phyloP scores from a whole-genome alignment of 1,284 basidiomycete species.

The Ganoderma boninense region DNA sequence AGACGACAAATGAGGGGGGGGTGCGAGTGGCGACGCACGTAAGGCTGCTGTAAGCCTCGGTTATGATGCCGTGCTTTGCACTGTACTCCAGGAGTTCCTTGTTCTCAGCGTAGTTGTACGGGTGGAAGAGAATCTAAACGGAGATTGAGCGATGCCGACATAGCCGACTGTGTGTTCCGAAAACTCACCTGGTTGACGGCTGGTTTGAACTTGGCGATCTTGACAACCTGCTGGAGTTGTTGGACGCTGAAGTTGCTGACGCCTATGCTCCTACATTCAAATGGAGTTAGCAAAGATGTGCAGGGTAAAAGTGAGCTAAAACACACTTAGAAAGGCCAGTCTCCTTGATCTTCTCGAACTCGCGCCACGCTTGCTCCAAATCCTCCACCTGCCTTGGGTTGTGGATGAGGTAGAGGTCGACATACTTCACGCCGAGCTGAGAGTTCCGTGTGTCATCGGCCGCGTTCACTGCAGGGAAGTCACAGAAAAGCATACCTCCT shows the following conservation, averaged over 20 bases:
- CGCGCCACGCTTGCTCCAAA: conserved; percentile 66
- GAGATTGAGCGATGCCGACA: too few species aligned
- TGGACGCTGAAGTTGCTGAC: conserved; percentile 75
- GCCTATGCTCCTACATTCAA: conserved; percentile 69
- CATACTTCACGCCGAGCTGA: conserved; percentile 69
- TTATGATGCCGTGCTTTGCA: conserved; percentile 64
- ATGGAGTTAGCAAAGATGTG: neutral
- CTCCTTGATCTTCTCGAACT: conserved; percentile 66
- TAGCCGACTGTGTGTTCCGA: too few species aligned
- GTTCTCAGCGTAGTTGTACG: conserved; percentile 69
- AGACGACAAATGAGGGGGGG: neutral
- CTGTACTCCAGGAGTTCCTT: conserved; percentile 65
- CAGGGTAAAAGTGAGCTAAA: neutral
- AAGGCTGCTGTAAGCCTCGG: conserved; percentile 77
- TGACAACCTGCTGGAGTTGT: conserved; percentile 63
- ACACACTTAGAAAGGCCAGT: conserved; percentile 64
- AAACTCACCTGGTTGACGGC: conserved; percentile 72
- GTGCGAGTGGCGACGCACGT: conserved; percentile 47
- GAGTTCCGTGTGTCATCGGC: neutral
- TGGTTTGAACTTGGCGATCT: conserved; percentile 64
- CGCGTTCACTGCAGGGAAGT: neutral
- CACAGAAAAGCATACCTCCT: conserved; percentile 52
- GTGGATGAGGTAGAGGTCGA: conserved; percentile 81
- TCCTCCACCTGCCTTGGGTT: conserved; percentile 49
- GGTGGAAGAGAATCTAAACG: conserved; percentile 69